Percentiles rank a stretch among this genome's conserved stretches.
Conservation (phyloP, 225 moss, liverwort and hornwort genomes). For the Sphagnum contortum region DNA sequence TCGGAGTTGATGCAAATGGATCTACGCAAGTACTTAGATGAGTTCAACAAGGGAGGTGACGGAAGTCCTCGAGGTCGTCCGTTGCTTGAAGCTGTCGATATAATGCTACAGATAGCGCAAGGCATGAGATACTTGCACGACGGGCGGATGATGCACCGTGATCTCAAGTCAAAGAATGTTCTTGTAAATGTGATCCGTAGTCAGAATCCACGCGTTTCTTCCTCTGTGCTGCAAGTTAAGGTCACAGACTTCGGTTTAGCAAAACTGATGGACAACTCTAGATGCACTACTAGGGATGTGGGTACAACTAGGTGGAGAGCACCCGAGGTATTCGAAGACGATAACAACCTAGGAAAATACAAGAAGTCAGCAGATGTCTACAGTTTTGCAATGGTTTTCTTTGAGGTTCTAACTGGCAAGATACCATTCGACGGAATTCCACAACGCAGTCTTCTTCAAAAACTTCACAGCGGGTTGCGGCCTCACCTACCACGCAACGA, state of each 20-base stretch:
- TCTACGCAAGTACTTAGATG: conserved; percentile 13
- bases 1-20: conserved; percentile 28
- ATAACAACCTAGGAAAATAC: conserved; percentile 13
- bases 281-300: no score
- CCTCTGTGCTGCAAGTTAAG: conserved; percentile 14
- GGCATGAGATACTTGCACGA: conserved; percentile 45
- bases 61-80: conserved; percentile 7
- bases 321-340: conserved; percentile 14
- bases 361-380: conserved; percentile 36
- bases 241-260: conserved; percentile 32
- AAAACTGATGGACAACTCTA: conserved; percentile 3
- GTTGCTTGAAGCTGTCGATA: conserved; percentile 24
- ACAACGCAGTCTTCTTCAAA: conserved; percentile 16
- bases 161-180: conserved; percentile 28
- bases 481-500: conserved; percentile 10
- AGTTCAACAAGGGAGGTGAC: conserved; percentile 1
- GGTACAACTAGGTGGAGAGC: conserved; percentile 21
- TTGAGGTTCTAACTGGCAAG: conserved; percentile 29
- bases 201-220: conserved; percentile 3
- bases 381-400: conserved; percentile 47
- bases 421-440: conserved; percentile 19
- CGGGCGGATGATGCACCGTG: conserved; percentile 21
- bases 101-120: conserved; percentile 30
- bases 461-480: conserved; percentile 35
- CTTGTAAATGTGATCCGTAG: conserved; percentile 20